Evolutionary conservation across 768 basidiomycete genomes (phyloP), one percentile per base, ranked within the genome.

Genomic region (Hebeloma cylindrosporum): DNA sequence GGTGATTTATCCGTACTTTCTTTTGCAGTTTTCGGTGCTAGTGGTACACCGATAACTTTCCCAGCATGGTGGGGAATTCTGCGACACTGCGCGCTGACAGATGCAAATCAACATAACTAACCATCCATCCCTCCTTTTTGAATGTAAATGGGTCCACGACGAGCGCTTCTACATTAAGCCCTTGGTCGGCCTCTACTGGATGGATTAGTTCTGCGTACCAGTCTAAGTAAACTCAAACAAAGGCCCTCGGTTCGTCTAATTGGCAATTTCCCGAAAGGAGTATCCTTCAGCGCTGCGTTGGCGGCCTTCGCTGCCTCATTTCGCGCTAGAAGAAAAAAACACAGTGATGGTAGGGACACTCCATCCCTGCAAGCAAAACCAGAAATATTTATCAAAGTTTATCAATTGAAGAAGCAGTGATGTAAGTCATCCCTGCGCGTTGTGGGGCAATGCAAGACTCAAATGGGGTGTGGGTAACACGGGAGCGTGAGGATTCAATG

Each of bases 1-100:
- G 56, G 72, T 80, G 40, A 79, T 82, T 72, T 79, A 14, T 80
- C 81, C 54, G 68, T 83, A 25, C 64, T 80, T 4, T 79, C 80
- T 0, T 83, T 83, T 54, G 78, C 80, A 1, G 79, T 82, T n/a
- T 80, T 78, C 53, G 82, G 82, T 20, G 79, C 77, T 7, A 73
- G 74, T 3, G 79, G 79, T 5, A 58, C 56, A 9, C 55, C 66
- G 25, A 62, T 68, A 32, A 71, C 71, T 2, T 81, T 80, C 69
- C 79, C 79, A 11, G 43, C 58, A 48, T 79, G 77, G 78, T 78
- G 62, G 68, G 70, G 70, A 17, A 72, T 47, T 63, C 65, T 14
- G 63, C 52, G 7, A 64, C 58, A 34, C 51, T 66, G 17, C 69
- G 68, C n/a, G 70, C 63, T 3, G 69, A 72, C 47, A 50, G 67